Conservation (phyloP, 768 basidiomycete genomes). For the Termitomyces sp. region DNA sequence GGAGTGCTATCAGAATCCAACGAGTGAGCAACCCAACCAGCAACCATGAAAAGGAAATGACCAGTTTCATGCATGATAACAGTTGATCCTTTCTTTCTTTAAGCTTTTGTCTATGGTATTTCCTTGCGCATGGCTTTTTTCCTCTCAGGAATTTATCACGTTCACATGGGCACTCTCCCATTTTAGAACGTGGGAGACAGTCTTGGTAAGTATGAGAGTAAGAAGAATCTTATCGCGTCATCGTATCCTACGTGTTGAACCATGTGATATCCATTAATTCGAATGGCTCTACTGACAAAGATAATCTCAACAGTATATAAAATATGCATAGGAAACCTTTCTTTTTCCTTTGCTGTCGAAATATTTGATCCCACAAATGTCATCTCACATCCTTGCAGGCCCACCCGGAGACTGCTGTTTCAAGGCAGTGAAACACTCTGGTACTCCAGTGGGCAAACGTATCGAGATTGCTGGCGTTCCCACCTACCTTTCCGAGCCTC, state of each 20-base stretch:
- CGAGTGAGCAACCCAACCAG: too few species aligned
- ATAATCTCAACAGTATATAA: background rate
- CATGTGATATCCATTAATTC: background rate
- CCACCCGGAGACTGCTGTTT: constrained; percentile 50
- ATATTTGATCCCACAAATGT: background rate
- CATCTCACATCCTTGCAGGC: constrained; percentile 32
- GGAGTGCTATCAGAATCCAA: too few species aligned
- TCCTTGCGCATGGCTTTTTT: too few species aligned
- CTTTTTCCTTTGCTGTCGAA: background rate
- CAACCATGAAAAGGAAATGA: too few species aligned
- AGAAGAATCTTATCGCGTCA: background rate
- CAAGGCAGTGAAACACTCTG: constrained; percentile 45
- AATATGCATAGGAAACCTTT: background rate
- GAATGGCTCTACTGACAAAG: background rate
- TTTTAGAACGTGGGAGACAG: background rate
- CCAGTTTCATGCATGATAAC: too few species aligned
- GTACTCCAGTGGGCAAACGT: constrained; percentile 38
- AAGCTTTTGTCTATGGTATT: too few species aligned
- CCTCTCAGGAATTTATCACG: too few species aligned
- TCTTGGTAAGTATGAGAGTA: background rate
- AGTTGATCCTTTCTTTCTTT: too few species aligned
- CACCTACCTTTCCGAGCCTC: constrained; percentile 52
- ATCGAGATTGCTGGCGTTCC: constrained; percentile 35
- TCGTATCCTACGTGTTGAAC: background rate
- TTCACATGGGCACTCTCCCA: too few species aligned